Conservation (phyloP, 148 eudicot genomes). For the Nepenthes mirabilis region DNA sequence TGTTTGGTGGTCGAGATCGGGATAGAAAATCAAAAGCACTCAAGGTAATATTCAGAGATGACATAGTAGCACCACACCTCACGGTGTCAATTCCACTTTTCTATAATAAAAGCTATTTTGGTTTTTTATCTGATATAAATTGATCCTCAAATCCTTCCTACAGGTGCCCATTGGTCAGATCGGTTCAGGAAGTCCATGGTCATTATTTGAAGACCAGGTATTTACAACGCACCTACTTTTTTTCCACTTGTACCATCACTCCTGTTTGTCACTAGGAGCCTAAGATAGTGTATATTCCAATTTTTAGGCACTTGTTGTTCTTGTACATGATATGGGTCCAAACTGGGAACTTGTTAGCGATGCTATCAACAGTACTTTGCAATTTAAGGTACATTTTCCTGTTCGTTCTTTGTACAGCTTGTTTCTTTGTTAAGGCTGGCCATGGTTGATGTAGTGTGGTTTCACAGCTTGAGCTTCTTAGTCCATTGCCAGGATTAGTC, state of each 20-base stretch:
- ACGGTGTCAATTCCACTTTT: neutral
- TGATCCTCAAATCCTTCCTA: constrained; percentile 15
- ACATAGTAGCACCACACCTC: neutral
- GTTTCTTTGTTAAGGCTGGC: neutral
- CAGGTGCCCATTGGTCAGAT: constrained; percentile 57
- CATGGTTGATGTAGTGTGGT: neutral
- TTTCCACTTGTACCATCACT: neutral
- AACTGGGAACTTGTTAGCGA: constrained; percentile 97
- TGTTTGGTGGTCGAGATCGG: constrained; percentile 67
- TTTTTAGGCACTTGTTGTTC: constrained; percentile 88
- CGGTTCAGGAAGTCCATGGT: constrained; percentile 79
- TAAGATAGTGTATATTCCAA: constrained; percentile 3
- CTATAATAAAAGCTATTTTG: neutral
- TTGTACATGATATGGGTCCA: constrained; percentile 98
- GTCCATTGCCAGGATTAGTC: neutral
- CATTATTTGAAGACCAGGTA: constrained; percentile 91
- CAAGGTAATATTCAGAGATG: constrained; percentile 40
- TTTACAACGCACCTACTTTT: neutral
- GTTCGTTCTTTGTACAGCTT: constrained; percentile 1
- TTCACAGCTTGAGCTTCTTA: neutral
- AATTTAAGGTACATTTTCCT: constrained; percentile 52
- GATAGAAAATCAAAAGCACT: constrained; percentile 53
- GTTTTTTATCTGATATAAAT: constrained; percentile 7
- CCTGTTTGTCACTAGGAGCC: neutral
- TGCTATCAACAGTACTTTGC: constrained; percentile 78